phyloP scores from a whole-genome alignment of 2,329 filamentous ascomycete genomes.

The Cercospora janseana region DNA sequence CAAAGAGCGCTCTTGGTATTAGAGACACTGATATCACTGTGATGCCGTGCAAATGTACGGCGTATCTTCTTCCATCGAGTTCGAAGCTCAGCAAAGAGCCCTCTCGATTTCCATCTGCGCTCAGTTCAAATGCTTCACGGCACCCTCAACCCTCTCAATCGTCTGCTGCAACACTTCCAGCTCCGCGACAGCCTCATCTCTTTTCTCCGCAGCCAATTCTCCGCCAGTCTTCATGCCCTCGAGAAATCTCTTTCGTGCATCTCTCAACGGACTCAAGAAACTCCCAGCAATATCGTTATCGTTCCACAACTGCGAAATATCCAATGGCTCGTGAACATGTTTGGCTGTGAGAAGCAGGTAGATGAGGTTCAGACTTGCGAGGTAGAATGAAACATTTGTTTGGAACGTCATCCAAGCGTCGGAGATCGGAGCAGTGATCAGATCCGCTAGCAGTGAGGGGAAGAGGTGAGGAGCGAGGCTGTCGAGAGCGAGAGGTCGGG shows the following conservation, averaged over 20 bases:
- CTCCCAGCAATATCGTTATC: conserved; percentile 42
- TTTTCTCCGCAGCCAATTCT: conserved; percentile 39
- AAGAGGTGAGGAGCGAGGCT: conserved; percentile 54
- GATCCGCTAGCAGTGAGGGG: conserved; percentile 47
- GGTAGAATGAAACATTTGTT: conserved; percentile 54
- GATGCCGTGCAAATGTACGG: too few species aligned
- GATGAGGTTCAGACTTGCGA: conserved; percentile 59
- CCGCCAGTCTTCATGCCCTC: conserved; percentile 39
- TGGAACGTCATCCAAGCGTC: conserved; percentile 49
- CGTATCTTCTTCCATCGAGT: too few species aligned
- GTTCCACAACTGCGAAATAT: conserved; percentile 46
- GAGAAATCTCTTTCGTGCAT: conserved; percentile 39
- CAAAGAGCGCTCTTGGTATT: too few species aligned
- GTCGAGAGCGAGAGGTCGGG: conserved; percentile 48
- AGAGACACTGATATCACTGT: too few species aligned
- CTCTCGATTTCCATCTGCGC: neutral
- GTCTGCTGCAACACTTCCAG: conserved; percentile 36
- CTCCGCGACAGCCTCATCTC: conserved; percentile 38
- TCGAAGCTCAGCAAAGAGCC: neutral
- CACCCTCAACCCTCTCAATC: conserved; percentile 35
- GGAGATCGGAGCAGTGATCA: conserved; percentile 40
- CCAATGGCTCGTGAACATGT: conserved; percentile 48
- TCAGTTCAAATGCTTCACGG: conserved; percentile 32
- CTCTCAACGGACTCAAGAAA: conserved; percentile 46
- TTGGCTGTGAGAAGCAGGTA: conserved; percentile 55